phyloP scores from a whole-genome alignment of 2,329 filamentous ascomycete genomes.

The Epichloe brachyelytri region DNA sequence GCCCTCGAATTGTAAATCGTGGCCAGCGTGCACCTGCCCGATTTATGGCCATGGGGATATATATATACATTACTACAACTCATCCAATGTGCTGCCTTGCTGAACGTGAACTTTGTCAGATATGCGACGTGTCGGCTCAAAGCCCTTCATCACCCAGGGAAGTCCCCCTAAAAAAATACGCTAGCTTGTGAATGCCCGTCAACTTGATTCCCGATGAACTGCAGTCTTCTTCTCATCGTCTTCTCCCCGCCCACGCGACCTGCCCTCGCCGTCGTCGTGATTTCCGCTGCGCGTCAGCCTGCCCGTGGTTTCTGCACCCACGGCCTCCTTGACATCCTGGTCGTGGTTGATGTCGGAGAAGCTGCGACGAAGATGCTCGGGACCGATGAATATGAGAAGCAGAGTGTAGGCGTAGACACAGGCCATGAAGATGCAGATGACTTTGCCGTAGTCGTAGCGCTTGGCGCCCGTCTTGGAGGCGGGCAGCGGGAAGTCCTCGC shows the following conservation, averaged over 20 bases:
- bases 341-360: conserved; percentile 41
- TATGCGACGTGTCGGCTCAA: no score
- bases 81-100: no score
- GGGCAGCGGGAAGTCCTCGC: conserved; percentile 60
- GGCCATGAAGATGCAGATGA: conserved; percentile 86
- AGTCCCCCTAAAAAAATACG: no score
- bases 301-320: conserved; percentile 24
- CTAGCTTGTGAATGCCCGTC: no score
- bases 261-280: neutral
- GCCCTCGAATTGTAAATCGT: no score
- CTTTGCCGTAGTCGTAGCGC: conserved; percentile 64
- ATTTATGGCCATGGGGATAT: no score
- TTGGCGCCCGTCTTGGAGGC: conserved; percentile 32
- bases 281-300: neutral
- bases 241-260: neutral
- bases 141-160: no score
- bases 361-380: conserved; percentile 37
- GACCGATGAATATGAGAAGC: conserved; percentile 48
- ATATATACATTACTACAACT: no score
- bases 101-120: no score
- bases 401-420: conserved; percentile 59
- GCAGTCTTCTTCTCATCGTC: conserved; percentile 1
- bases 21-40: no score
- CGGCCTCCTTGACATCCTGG: conserved; percentile 32
- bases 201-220: no score